Base-by-base conservation (phyloP, 805 yeast species). In the Kluyveromyces dobzhanskii region DNA sequence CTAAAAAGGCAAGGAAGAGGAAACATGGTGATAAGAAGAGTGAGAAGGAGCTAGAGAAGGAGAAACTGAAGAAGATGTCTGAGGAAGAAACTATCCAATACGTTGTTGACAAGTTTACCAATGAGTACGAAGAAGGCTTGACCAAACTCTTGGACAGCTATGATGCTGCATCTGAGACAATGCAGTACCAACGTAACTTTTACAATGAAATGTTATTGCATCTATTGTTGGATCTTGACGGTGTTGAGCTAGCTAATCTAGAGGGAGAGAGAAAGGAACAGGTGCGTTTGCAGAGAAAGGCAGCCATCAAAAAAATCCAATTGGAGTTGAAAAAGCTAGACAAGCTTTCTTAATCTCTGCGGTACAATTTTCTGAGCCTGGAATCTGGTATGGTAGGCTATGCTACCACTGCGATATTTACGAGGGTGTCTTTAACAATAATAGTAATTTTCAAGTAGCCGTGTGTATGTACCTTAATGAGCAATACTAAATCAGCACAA, bases 181-280 rank as follows among this genome's bases (percentile, higher is more conserved):
- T 50, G 13, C 46, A 44, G 8, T 80, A 75, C 55, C 71, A 73
- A 51, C 70, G 66, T 48, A 70, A 72, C 38, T 82, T 68, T 54
- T 76, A 67, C 55, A 80, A 78, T 49, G 94, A 83, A 56, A 71
- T 72, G 69, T 60, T 83, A 31, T 64, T 83, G 56, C 80, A 81
- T 53, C 68, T 79, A 45, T 58, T 82, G 47, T 69, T 83, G 68
- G 74, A 70, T 44, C 63, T 84, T 39, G 94, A 84, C 50, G 78
- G 73, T 3, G 66, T 84, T 26, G 82, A 79, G 44, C 48, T 64
- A 11, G 40, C 50, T 4, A 56, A 45, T 16, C 24, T 57, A 4
- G 65, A 64, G 8, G 67, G 67, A 21, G 73, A 73, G 35, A 38
- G 44, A 10, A 71, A 69, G 50, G 71, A 62, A 1, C 61, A 65